Base-by-base conservation (phyloP, 1,284 basidiomycete species). In the Pseudozyma pruni region DNA sequence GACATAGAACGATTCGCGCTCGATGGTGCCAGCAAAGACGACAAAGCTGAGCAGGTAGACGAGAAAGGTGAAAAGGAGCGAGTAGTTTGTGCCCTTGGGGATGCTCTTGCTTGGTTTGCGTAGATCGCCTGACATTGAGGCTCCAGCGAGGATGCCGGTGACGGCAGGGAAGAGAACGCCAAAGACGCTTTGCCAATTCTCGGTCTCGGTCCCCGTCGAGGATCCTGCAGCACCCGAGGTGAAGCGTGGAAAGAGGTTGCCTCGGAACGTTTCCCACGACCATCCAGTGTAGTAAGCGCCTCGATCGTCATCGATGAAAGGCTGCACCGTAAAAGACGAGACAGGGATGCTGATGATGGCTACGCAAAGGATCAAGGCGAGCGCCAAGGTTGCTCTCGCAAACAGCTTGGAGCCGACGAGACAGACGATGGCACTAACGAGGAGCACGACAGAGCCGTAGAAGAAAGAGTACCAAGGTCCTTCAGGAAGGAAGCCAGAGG, bases 51-150 rank as follows among this genome's bases (percentile, higher is more conserved):
- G n/a, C 5, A 72, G 59, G 41, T 81, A 81, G 47, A 81, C 51
- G 34, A 59, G 38, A 49, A 81, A 81, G 16, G 80, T 81, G 60
- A 80, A 81, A 20, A 78, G 33, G 16, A 81, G 69, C 40, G 80
- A 72, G 52, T 75, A 79, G 57, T 81, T 81, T 23, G 80, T 81
- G 19, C 80, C 78, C 54, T 81, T 81, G n/a, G 80, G 79, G 27
- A 81, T 80, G 57, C 80, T 81, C 56, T 81, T 81, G 60, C 75
- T 78, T 29, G 80, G 80, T 55, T 81, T 81, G 47, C 80, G 77
- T 32, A 81, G 57, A 52, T 81, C 80, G 32, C 80, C 80, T 3
- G 77, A 80, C 78, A 81, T 81, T 56, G 74, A 77, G n/a, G 77
- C 76, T 14, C 80, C 80, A 4, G 80, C 80, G 8, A 81, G 58